These are phyloP conservation scores for Malus orientalis DNA, from an alignment of 306 rosid species.

Conservation along the genomic window DNA sequence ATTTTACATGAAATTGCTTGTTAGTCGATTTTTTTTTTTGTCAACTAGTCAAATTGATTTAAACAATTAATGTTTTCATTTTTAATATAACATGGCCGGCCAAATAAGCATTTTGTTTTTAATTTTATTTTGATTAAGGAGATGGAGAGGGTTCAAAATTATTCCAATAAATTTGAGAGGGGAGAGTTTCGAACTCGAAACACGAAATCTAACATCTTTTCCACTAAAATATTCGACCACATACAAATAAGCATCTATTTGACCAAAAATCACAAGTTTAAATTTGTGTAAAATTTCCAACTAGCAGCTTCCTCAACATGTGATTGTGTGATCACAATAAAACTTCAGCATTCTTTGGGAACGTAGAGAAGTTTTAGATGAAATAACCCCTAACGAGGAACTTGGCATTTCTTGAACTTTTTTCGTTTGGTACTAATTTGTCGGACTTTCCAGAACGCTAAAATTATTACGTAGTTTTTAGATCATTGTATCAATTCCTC, in stretches of 20 bases:
- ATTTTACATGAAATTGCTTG: not conserved
- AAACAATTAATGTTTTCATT: not conserved
- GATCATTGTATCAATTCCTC: not conserved
- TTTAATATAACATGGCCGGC: not conserved
- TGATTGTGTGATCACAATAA: not conserved
- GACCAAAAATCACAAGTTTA: not conserved
- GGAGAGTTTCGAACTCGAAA: no score
- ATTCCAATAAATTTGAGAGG: no score
- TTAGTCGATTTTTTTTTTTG: not conserved
- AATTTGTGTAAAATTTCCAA: not conserved
- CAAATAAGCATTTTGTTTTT: no score
- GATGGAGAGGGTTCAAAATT: no score
- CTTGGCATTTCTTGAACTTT: not conserved
- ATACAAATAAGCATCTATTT: no score
- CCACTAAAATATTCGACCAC: no score
- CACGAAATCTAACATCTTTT: no score
- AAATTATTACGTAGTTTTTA: not conserved
- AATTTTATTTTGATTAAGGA: no score
- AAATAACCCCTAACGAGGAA: not conserved
- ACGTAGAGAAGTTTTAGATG: not conserved
- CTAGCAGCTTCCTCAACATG: not conserved
- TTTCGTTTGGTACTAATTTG: not conserved
- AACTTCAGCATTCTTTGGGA: not conserved
- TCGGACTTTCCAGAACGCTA: not conserved
- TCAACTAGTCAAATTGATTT: not conserved